phyloP scores from a whole-genome alignment of 257 asterid species.

The Solanum habrochaites region DNA sequence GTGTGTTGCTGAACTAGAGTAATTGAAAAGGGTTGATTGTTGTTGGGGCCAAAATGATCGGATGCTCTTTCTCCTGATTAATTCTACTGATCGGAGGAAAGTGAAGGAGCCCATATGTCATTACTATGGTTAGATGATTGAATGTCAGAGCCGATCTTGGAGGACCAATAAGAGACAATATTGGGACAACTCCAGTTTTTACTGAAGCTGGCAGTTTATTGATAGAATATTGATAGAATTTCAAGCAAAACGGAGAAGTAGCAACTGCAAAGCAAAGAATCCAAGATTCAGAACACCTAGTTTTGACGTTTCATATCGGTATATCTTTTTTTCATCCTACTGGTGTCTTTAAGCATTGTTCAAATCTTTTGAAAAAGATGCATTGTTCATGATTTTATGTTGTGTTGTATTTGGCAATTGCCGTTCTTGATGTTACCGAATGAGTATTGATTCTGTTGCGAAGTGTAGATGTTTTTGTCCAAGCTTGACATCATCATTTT shows the following conservation, averaged over 20 bases:
- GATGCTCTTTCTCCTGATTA: constrained; percentile 7
- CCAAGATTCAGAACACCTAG: constrained; percentile 65
- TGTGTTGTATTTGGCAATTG: background rate
- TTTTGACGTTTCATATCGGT: constrained; percentile 78
- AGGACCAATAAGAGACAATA: constrained; percentile 12
- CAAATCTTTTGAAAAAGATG: background rate
- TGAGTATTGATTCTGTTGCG: background rate
- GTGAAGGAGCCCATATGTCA: constrained; percentile 55
- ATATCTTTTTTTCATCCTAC: constrained; percentile 11
- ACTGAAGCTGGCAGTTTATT: constrained; percentile 72
- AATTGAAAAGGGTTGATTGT: constrained; percentile 57
- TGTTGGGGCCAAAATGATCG: constrained; percentile 49
- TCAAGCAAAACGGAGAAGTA: constrained; percentile 34
- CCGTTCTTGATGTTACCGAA: background rate
- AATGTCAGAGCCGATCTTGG: constrained; percentile 19
- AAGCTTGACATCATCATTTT: background rate
- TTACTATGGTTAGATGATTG: constrained; percentile 19
- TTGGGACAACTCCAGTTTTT: constrained; percentile 73
- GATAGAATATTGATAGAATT: constrained; percentile 46
- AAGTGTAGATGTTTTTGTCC: background rate
- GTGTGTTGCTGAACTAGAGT: constrained; percentile 45
- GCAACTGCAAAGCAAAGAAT: constrained; percentile 29
- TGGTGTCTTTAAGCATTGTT: background rate
- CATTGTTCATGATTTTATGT: background rate
- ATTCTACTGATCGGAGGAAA: constrained; percentile 24